phyloP scores from a whole-genome alignment of 495 filamentous ascomycete species.

The Pseudotulostoma volvatum region DNA sequence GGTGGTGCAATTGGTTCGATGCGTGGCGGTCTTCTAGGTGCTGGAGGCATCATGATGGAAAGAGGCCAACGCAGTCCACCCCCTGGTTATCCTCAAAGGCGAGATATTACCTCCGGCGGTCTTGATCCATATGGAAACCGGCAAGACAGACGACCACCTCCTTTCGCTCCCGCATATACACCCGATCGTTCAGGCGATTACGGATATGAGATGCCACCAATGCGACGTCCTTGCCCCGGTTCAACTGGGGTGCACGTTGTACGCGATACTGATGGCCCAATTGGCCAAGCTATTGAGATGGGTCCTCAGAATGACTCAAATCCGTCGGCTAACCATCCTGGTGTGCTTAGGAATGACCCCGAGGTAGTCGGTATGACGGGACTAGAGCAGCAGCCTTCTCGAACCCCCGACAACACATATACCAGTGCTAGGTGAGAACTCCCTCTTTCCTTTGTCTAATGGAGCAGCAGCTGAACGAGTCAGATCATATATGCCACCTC shows the following conservation, averaged over 20 bases:
- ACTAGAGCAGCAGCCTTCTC: no score
- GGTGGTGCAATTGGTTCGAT: slow-evolving; percentile 24
- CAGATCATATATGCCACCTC: slow-evolving; percentile 49
- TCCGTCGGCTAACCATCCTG: no score
- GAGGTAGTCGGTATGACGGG: slow-evolving; percentile 35
- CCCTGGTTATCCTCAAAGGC: slow-evolving; percentile 25
- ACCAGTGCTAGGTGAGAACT: no score
- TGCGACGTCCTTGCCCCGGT: no score
- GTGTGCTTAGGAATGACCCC: no score
- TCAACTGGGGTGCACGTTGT: no score
- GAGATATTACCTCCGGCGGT: slow-evolving; percentile 4
- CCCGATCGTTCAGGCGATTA: slow-evolving; percentile 3
- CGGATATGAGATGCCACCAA: slow-evolving; percentile 1
- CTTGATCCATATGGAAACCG: background rate
- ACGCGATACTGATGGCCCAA: slow-evolving; percentile 22
- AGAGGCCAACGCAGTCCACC: slow-evolving; percentile 44
- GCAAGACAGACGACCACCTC: slow-evolving; percentile 5
- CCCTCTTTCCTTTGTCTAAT: no score
- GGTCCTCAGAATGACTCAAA: no score
- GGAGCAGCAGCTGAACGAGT: background rate
- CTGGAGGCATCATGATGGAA: slow-evolving; percentile 21
- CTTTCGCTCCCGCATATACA: slow-evolving; percentile 2
- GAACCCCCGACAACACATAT: no score
- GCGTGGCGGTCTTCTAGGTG: slow-evolving; percentile 21
- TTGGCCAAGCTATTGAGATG: slow-evolving; percentile 78